Conservation (phyloP, 805 yeast species). For the Lachancea cidri region DNA sequence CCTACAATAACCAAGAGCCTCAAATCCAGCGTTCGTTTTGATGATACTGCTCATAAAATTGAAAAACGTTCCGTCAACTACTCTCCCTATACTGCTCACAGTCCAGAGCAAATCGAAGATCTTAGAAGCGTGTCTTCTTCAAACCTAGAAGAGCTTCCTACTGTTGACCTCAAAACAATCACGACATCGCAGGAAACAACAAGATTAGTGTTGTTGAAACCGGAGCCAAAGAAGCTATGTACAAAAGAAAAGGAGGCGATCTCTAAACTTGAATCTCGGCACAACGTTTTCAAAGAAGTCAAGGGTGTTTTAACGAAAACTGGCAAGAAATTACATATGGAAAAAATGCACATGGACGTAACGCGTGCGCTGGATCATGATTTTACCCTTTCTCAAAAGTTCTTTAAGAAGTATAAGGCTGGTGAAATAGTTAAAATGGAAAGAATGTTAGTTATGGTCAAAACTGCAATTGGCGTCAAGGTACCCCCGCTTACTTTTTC, state of each 20-base stretch:
- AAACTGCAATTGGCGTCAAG: constrained; percentile 29
- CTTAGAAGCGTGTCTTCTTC: background rate
- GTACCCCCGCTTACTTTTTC: constrained; percentile 35
- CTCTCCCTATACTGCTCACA: background rate
- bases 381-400: constrained; percentile 12
- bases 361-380: constrained; percentile 2
- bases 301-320: constrained; percentile 6
- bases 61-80: background rate
- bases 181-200: background rate
- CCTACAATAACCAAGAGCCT: background rate
- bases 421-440: constrained; percentile 68
- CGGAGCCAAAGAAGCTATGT: constrained; percentile 16
- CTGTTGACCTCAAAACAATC: background rate
- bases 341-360: constrained; percentile 12
- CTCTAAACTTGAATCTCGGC: background rate
- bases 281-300: constrained; percentile 1
- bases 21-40: background rate
- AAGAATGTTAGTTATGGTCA: constrained; percentile 63
- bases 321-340: constrained; percentile 13
- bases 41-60: background rate
- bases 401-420: constrained; percentile 34
- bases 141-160: background rate
- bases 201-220: constrained; percentile 10
- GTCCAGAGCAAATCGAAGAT: background rate
- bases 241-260: constrained; percentile 8